A percentile compares a stretch with the other conserved stretches of the same genome.
Evolutionary conservation across 164 flowering plant species (phyloP).

Genomic region (Chimonanthus praecox): DNA sequence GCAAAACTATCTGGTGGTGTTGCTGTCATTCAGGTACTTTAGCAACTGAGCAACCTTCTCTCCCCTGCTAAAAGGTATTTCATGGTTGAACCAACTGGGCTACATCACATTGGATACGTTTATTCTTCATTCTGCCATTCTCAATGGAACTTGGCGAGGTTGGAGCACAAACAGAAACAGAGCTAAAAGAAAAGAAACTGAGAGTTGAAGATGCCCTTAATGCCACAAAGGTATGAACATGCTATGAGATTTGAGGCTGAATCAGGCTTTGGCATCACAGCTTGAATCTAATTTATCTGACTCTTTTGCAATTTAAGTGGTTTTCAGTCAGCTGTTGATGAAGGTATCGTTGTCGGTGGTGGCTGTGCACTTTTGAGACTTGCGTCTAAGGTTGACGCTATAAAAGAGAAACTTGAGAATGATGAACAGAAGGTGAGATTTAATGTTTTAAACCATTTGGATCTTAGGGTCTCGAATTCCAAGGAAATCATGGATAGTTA

Average conservation of each 20-base stretch:
- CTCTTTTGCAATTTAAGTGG: background rate
- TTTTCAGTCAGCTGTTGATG: slow-evolving; percentile 82
- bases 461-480: background rate
- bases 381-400: slow-evolving; percentile 84
- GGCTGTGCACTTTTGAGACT: slow-evolving; percentile 81
- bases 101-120: background rate
- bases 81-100: background rate
- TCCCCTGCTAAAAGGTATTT: background rate
- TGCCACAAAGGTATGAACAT: slow-evolving; percentile 74
- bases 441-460: background rate
- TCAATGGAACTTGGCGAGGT: slow-evolving; percentile 42
- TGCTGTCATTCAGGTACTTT: slow-evolving; percentile 81
- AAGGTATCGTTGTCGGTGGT: slow-evolving; percentile 17
- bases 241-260: slow-evolving; percentile 26
- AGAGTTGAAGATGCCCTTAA: slow-evolving; percentile 99
- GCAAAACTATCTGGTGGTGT: slow-evolving; percentile 98
- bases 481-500: too few species aligned
- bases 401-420: slow-evolving; percentile 63
- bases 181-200: slow-evolving; percentile 82
- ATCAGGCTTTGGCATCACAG: background rate
- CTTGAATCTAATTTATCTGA: background rate
- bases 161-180: slow-evolving; percentile 98
- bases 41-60: background rate
- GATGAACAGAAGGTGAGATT: slow-evolving; percentile 79
- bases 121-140: background rate